Conservation (phyloP, 2,329 filamentous ascomycete species). For the Aureobasidium sp. region DNA sequence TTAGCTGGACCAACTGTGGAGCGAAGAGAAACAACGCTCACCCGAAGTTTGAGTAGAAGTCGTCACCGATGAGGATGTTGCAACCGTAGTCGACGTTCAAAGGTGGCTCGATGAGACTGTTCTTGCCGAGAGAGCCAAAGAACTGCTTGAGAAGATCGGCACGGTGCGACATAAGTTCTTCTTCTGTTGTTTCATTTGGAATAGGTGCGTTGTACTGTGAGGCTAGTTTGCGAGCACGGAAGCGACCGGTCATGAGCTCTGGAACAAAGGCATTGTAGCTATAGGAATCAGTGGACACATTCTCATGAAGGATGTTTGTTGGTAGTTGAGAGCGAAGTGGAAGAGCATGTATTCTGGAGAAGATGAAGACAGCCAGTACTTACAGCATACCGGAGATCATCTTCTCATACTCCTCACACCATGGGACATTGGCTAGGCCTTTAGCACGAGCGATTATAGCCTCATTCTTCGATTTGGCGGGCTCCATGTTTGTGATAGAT, state of each 20-base stretch:
- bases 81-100: conserved; percentile 57
- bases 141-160: conserved; percentile 22
- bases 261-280: conserved; percentile 45
- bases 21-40: no score
- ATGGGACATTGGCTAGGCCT: conserved; percentile 43
- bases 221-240: conserved; percentile 46
- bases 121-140: conserved; percentile 27
- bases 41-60: conserved; percentile 57
- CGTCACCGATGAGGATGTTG: conserved; percentile 52
- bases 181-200: conserved; percentile 24
- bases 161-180: conserved; percentile 22
- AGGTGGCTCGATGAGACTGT: conserved; percentile 50
- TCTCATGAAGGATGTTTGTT: neutral
- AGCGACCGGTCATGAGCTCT: conserved; percentile 43
- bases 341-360: neutral
- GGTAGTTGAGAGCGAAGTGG: neutral
- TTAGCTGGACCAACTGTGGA: no score
- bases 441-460: conserved; percentile 28
- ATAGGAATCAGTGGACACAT: neutral
- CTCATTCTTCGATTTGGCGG: conserved; percentile 10
- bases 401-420: conserved; percentile 53
- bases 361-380: conserved; percentile 15
- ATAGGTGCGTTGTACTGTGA: conserved; percentile 52
- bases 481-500: neutral
- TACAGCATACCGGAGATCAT: conserved; percentile 57